A percentile compares a stretch with the other conserved stretches of the same genome.
phyloP scores from a whole-genome alignment of 1,284 basidiomycete species.

The Erythrobasidium hasegawianum region DNA sequence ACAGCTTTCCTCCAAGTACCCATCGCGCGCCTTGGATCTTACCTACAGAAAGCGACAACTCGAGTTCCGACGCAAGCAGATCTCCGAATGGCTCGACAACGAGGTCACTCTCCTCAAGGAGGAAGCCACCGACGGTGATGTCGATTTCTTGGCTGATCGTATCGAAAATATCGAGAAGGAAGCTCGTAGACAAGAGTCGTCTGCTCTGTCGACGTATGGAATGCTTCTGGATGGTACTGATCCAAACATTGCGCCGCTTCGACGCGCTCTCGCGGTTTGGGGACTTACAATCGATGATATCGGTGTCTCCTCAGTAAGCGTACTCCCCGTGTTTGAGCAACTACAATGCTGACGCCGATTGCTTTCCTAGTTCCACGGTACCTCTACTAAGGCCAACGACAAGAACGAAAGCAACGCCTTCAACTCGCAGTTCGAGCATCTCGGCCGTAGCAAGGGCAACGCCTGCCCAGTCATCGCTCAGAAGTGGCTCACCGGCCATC shows the following conservation, averaged over 20 bases:
- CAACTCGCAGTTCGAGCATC: conserved; percentile 85
- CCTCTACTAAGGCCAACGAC: conserved; percentile 95
- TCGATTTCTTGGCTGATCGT: conserved; percentile 51
- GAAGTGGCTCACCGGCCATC: conserved; percentile 92
- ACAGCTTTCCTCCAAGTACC: conserved; percentile 63
- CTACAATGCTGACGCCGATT: conserved; percentile 17
- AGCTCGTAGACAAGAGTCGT: conserved; percentile 82
- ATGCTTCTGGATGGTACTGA: conserved; percentile 83
- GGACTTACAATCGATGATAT: conserved; percentile 89
- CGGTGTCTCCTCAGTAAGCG: conserved; percentile 52
- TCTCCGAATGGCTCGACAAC: conserved; percentile 83
- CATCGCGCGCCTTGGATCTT: conserved; percentile 71
- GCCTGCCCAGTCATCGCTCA: conserved; percentile 95
- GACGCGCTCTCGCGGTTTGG: conserved; percentile 93
- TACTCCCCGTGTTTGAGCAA: not conserved
- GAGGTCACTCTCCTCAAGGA: conserved; percentile 77
- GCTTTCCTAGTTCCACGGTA: conserved; percentile 82
- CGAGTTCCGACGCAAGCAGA: conserved; percentile 85
- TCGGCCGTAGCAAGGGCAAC: conserved; percentile 85
- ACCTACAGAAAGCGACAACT: conserved; percentile 86
- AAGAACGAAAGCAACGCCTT: conserved; percentile 97
- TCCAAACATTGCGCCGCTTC: conserved; percentile 79
- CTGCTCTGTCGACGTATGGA: conserved; percentile 80
- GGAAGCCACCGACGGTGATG: conserved; percentile 60
- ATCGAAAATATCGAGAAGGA: conserved; percentile 78